Conservation (phyloP, 192 early-diverging fungal species). For the Oehlia diaphana region DNA sequence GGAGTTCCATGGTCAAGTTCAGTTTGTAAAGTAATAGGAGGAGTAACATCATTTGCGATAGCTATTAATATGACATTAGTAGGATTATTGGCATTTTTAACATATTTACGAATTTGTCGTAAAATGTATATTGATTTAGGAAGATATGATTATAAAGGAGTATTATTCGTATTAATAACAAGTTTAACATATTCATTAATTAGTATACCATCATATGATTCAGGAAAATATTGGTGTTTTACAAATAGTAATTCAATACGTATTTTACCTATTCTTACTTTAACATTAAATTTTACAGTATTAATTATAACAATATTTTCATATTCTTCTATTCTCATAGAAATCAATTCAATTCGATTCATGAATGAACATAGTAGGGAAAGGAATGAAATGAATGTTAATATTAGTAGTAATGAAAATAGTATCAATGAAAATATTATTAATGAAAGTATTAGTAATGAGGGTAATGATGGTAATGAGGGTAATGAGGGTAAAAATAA, state of each 20-base stretch:
- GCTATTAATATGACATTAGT: conserved; percentile 8
- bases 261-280: background rate
- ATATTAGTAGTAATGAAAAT: background rate
- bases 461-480: too few species aligned
- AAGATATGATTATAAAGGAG: conserved; percentile 3
- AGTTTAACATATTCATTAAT: background rate
- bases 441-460: too few species aligned
- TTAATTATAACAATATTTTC: background rate
- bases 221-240: conserved; percentile 27
- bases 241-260: background rate
- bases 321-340: background rate
- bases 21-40: conserved; percentile 7
- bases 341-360: conserved; percentile 14
- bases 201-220: conserved; percentile 8
- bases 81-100: background rate
- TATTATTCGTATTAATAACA: background rate
- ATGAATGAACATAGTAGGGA: background rate
- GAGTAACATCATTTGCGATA: conserved; percentile 6
- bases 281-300: background rate
- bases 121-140: conserved; percentile 1
- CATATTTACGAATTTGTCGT: conserved; percentile 17
- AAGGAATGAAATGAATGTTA: background rate
- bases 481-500: too few species aligned
- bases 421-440: background rate
- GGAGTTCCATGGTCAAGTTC: background rate